These are phyloP conservation scores for Oldenlandia corymbosa DNA, from an alignment of 257 asterid genomes.

Conservation along the genomic window DNA sequence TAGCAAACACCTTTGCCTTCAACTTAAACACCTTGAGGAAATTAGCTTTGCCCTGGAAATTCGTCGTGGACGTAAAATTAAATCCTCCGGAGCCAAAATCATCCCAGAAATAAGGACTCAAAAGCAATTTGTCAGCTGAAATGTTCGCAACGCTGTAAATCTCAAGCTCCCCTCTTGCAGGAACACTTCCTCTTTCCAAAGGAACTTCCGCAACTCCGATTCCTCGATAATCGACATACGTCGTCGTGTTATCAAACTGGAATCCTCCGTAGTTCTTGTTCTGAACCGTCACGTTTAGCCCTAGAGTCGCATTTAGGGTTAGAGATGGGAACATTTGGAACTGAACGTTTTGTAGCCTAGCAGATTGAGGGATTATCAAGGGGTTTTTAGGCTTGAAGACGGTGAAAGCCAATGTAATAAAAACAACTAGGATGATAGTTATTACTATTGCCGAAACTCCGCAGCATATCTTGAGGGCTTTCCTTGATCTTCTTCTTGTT, in stretches of 20 bases:
- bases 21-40: conserved; percentile 19
- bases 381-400: conserved; percentile 24
- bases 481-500: neutral
- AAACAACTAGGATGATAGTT: conserved; percentile 9
- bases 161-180: conserved; percentile 17
- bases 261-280: conserved; percentile 21
- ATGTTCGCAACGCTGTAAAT: conserved; percentile 15
- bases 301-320: conserved; percentile 12
- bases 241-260: conserved; percentile 7
- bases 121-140: conserved; percentile 12
- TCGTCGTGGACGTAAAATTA: conserved; percentile 14
- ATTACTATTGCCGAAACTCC: neutral
- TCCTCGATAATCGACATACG: conserved; percentile 11
- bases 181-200: conserved; percentile 19
- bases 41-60: conserved; percentile 21
- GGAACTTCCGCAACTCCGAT: conserved; percentile 14
- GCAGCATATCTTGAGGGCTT: conserved; percentile 20
- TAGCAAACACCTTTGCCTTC: conserved; percentile 14
- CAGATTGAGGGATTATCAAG: conserved; percentile 13
- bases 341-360: conserved; percentile 13
- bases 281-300: conserved; percentile 17
- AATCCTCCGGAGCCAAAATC: conserved; percentile 19
- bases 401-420: conserved; percentile 10
- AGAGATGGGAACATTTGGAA: conserved; percentile 13
- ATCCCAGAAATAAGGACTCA: conserved; percentile 13